phyloP scores from a whole-genome alignment of 495 filamentous ascomycete genomes.

The Tetracladium marchalianum region DNA sequence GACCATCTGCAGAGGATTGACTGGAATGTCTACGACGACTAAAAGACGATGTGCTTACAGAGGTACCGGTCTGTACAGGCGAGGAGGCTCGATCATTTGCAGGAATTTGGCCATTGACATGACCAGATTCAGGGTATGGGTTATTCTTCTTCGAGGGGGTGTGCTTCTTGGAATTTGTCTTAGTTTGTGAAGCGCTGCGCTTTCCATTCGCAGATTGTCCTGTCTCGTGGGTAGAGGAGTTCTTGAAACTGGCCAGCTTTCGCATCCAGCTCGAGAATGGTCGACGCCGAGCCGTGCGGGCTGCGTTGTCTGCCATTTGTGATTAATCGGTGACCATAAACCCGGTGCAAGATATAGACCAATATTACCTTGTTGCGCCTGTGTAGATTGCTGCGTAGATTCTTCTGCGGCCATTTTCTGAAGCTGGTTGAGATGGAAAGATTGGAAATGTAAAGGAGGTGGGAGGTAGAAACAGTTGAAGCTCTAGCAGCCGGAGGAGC shows the following conservation, averaged over 20 bases:
- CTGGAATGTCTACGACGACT: slow-evolving; percentile 43
- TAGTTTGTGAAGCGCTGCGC: slow-evolving; percentile 26
- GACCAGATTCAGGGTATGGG: slow-evolving; percentile 65
- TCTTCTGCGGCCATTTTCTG: no score
- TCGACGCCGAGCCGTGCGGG: slow-evolving; percentile 51
- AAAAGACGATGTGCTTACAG: slow-evolving; percentile 28
- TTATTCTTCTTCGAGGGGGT: slow-evolving; percentile 60
- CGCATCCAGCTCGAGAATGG: slow-evolving; percentile 94
- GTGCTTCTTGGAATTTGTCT: slow-evolving; percentile 20
- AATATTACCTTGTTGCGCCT: no score
- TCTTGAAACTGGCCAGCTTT: slow-evolving; percentile 79
- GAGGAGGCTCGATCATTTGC: slow-evolving; percentile 51
- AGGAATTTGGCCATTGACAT: slow-evolving; percentile 26
- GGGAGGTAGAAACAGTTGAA: no score
- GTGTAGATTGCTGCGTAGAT: no score
- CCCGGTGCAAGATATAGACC: background rate
- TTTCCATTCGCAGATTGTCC: slow-evolving; percentile 8
- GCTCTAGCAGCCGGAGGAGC: no score
- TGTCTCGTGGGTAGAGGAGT: slow-evolving; percentile 22
- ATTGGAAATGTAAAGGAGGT: no score
- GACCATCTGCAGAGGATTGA: slow-evolving; percentile 47
- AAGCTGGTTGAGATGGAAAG: no score
- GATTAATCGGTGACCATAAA: slow-evolving; percentile 5
- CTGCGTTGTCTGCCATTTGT: slow-evolving; percentile 23
- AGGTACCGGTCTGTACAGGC: slow-evolving; percentile 30